Evolutionary conservation across 495 filamentous ascomycete genomes (phyloP), one percentile per base, ranked within the genome.

Genomic region (Penicillium crystallinum): DNA sequence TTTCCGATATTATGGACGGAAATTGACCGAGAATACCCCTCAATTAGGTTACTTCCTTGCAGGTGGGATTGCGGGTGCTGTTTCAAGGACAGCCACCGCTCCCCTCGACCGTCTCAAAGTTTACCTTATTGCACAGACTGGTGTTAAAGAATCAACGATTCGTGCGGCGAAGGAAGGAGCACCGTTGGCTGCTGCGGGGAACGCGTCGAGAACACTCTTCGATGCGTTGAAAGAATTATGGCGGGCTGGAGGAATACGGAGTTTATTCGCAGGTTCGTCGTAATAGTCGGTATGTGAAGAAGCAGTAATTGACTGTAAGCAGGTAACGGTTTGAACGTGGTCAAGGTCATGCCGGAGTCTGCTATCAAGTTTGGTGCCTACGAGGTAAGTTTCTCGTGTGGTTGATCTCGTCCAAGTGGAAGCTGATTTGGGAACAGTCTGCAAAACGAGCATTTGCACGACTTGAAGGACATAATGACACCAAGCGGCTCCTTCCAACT

Each of bases 291-390:
- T 1, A 8, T 8, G 19, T 7, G 18, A 21, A 10, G 21, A 45
- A 40, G 21, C 23, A 21, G 12, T 6, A 36, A 41, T 46, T 66
- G 18, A 64, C 43, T n/a, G 34, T 38, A 0, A 19, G 29, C 58
- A 97, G 93, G 93, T 25, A 98, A 98, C 64, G 93, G 93, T 7
- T 77, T 98, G 52, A 98, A 98, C 62, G 92, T 97, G 9, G 62
- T 97, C 57, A 98, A 98, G 70, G 90, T 98, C 42, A 92, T 97
- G 86, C 93, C 93, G 6, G 93, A 98, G 68, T 96, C 92, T 6
- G 93, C 93, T 30, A 96, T 98, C 59, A 93, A 86, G 54, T 98
- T 98, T 69, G 93, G 93, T 45, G 92, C 90, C 6, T 98, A 97
- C 60, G 93, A 89, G 75, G 84, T 86, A 65, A 52, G 67, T 36